Conservation (phyloP, 1,284 basidiomycete species). For the Trichosporon coremiiforme region DNA sequence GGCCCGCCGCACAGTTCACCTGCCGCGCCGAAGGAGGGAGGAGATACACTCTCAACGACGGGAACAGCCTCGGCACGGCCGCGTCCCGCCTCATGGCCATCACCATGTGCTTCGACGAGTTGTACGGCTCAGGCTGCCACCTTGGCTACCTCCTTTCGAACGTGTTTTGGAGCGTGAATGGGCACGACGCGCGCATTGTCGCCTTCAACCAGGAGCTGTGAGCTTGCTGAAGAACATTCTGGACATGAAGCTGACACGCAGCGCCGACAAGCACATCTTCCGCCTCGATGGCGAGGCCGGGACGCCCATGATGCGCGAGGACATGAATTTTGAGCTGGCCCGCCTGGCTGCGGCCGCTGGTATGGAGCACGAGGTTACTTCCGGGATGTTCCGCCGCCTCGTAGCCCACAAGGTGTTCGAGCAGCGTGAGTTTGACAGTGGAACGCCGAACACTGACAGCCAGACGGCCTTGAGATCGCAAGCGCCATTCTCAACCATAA, state of each 20-base stretch:
- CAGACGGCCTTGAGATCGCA: conserved; percentile 16
- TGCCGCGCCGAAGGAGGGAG: neutral
- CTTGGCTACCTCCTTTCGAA: conserved; percentile 18
- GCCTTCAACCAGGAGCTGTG: neutral
- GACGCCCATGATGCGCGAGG: conserved; percentile 3
- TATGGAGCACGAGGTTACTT: conserved; percentile 8
- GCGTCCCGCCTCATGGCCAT: conserved; percentile 11
- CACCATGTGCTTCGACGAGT: conserved; percentile 13
- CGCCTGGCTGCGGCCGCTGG: conserved; percentile 4
- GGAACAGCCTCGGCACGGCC: conserved; percentile 11
- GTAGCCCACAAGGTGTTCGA: conserved; percentile 20
- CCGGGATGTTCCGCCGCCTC: conserved; percentile 15
- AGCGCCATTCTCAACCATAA: conserved; percentile 14
- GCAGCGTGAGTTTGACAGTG: neutral
- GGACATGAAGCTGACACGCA: conserved; percentile 2
- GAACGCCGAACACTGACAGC: neutral
- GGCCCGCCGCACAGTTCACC: neutral
- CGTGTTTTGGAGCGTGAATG: conserved; percentile 3
- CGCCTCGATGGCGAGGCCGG: neutral
- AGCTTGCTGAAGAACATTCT: too few relatives aligned
- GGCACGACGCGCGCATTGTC: conserved; percentile 2
- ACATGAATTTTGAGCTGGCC: conserved; percentile 20
- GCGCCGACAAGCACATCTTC: conserved; percentile 7
- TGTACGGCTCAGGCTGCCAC: neutral
- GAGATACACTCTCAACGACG: conserved; percentile 4